Percentiles rank a stretch among this genome's conserved stretches.
Conservation (phyloP, 805 yeast species). For the Candida gorgasii region DNA sequence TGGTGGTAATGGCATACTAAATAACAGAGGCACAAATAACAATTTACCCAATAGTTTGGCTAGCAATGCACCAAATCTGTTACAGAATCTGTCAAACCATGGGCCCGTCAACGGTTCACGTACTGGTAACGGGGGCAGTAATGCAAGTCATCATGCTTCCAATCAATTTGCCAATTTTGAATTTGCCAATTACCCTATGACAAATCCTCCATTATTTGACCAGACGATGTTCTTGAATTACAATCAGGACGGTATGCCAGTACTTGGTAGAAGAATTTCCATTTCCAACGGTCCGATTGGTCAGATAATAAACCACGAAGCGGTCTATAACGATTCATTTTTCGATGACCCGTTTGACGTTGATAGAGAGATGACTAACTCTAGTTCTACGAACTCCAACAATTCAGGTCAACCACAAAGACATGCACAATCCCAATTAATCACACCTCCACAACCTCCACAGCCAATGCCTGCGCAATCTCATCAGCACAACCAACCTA, state of each 20-base stretch:
- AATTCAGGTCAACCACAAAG: slow-evolving; percentile 2
- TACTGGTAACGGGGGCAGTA: neutral
- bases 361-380: slow-evolving; percentile 3
- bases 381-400: slow-evolving; percentile 1
- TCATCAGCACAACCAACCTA: neutral
- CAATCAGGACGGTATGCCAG: slow-evolving; percentile 29
- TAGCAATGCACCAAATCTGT: neutral
- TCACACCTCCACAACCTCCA: slow-evolving; percentile 1
- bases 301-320: slow-evolving; percentile 57
- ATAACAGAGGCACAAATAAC: neutral
- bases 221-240: slow-evolving; percentile 40
- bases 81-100: neutral
- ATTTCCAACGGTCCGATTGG: slow-evolving; percentile 86
- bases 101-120: neutral
- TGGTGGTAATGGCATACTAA: neutral
- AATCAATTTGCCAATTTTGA: slow-evolving; percentile 7
- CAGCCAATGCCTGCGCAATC: neutral
- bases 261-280: slow-evolving; percentile 66
- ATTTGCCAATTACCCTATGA: slow-evolving; percentile 34
- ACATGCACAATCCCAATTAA: neutral
- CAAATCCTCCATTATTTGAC: slow-evolving; percentile 50
- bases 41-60: neutral
- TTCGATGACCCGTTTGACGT: slow-evolving; percentile 12
- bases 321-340: slow-evolving; percentile 24
- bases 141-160: neutral